Base-by-base conservation (phyloP, 345 rosid genomes). In the Populus ilicifolia region DNA sequence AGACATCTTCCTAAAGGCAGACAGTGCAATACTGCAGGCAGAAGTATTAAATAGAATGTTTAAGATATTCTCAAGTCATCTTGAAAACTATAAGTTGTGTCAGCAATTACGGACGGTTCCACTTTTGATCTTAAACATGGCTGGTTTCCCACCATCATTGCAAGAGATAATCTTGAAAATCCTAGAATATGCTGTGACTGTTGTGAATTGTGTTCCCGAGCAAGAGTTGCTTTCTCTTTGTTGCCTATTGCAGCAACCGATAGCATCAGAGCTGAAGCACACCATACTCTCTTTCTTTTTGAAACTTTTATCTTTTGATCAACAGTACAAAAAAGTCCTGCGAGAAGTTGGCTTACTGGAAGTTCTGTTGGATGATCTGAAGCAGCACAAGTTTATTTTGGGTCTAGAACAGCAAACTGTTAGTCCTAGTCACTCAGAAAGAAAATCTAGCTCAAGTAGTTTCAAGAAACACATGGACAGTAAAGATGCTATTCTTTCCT, bases 161-260 rank as follows among this genome's bases (percentile, higher is more conserved):
- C 99, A 92, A 88, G 97, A 92, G 76, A 92, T 89, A 81, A 92
- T 96, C 75, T 86, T 96, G 85, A 96, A 96, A 88, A 96, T 96
- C 85, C 98, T 96, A 83, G 98, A 94, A 79, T 94, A 94, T 83
- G 98, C 99, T 75, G 99, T 96, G 76, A 96, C 99, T 38, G 97
- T 96, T 75, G 97, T 92, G 83, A 96, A 91, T 85, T 96, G 99
- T 81, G 90, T 96, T 76, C 99, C 99, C 39, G 99, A 96, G 89
- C 99, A 96, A 84, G 99, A 96, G 81, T 79, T 96, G 85, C 90
- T 96, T 82, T 94, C 99, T 63, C 93, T 96, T 63, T 94, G 98
- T 85, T 96, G 99, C 90, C 88, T 96, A 75, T 80, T 96, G 89
- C 99, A 96, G 89, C 99, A 96, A 80, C 93, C 94, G 74, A 94